Percentiles rank a stretch among this genome's conserved stretches.
phyloP scores from a whole-genome alignment of 2,329 filamentous ascomycete species.

The Diaporthe caulivora region DNA sequence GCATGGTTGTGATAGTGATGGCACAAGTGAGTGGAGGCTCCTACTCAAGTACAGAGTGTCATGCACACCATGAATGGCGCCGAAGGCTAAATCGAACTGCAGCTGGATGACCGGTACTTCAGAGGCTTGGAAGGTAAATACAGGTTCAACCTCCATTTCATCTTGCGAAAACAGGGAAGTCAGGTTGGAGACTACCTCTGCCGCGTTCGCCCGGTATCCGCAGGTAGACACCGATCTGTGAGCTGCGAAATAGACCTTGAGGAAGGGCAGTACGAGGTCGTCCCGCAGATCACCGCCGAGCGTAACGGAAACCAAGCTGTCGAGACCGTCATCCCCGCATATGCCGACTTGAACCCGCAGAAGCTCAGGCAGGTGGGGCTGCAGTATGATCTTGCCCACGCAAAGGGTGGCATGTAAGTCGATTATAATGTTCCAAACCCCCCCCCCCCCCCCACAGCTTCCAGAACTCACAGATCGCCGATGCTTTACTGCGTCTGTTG shows the following conservation, averaged over 20 bases:
- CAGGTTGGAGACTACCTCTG: constrained; percentile 48
- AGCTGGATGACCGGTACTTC: constrained; percentile 62
- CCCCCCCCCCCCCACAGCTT: background rate
- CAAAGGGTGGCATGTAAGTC: constrained; percentile 63
- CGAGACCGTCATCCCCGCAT: constrained; percentile 69
- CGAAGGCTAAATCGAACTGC: background rate
- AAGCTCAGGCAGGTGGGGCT: constrained; percentile 73
- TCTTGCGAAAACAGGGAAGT: constrained; percentile 51
- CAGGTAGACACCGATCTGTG: constrained; percentile 70
- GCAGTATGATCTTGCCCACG: constrained; percentile 72
- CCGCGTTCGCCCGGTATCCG: constrained; percentile 49
- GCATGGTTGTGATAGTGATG: constrained; percentile 58
- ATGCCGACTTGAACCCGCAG: constrained; percentile 62
- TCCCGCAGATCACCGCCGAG: constrained; percentile 75
- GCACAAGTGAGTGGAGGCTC: constrained; percentile 47
- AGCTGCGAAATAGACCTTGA: constrained; percentile 80
- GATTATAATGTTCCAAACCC: background rate
- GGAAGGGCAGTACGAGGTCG: constrained; percentile 75
- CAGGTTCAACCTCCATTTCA: constrained; percentile 56
- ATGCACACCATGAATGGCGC: no score
- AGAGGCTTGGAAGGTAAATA: constrained; percentile 59
- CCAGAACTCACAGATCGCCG: no score
- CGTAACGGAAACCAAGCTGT: constrained; percentile 61
- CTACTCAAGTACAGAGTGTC: background rate
- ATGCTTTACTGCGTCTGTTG: background rate